Evolutionary conservation across 257 asterid species (phyloP), one percentile per base, ranked within the genome.

Genomic region (Nyctanthes arbortristis): DNA sequence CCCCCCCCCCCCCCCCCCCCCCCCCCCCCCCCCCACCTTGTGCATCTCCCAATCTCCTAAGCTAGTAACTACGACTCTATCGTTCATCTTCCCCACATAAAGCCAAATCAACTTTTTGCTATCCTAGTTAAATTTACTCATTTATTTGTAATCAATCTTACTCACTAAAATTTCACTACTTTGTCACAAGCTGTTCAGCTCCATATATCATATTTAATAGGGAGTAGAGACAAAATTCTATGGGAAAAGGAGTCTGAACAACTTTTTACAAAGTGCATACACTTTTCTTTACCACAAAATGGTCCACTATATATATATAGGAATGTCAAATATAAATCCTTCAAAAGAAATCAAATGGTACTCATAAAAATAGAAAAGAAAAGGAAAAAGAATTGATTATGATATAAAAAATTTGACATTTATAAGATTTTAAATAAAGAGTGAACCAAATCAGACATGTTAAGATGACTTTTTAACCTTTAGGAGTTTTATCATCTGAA

Each of bases 401-500:
- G 18, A 29, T 54, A 28, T 59, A 34, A 28, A n/a, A 57, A 52
- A 66, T 60, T 4, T 60, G 33, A 12, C 16, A 18, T 12, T 11
- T 45, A 6, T 0, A 67, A 69, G 58, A 39, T 61, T 47, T 47
- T 10, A 67, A n/a, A 68, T 43, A 61, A 63, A 3, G 66, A 61
- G 36, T 33, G 1, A 29, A 76, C 57, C 61, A 40, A 61, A 62
- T 31, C 32, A 18, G 31, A 54, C 36, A 71, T 6, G 57, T 12
- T 25, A 60, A 49, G 36, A 30, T 33, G 37, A n/a, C 4, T 29
- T n/a, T 61, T 61, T 65, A 67, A 88, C 95, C 90, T 88, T 79
- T 77, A 71, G 70, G 28, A 57, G 4, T 32, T 67, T 59, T 61
- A 36, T 67, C 82, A 7, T 59, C 55, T 22, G 49, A 55, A 45